Conservation (phyloP, 768 basidiomycete genomes). For the Dendrothele bispora region DNA sequence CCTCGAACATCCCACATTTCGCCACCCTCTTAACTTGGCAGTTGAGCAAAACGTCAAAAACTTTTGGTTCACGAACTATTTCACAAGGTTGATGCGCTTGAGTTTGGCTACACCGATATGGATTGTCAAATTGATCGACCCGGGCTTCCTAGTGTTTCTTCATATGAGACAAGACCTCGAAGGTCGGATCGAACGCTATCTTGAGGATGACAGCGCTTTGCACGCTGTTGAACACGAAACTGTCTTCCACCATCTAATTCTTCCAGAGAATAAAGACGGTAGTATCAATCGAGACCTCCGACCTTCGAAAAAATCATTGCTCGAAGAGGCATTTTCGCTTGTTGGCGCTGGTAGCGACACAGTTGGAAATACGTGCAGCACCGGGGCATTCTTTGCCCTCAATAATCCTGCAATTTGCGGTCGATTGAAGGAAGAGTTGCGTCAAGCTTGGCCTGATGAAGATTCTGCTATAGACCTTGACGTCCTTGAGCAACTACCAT, state of each 20-base stretch:
- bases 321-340: conserved; percentile 35
- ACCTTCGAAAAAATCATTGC: conserved; percentile 11
- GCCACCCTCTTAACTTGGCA: conserved; percentile 18
- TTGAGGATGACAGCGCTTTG: conserved; percentile 14
- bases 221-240: conserved; percentile 19
- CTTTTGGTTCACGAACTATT: conserved; percentile 11
- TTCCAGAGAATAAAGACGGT: conserved; percentile 3
- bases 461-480: conserved; percentile 24
- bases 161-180: conserved; percentile 12
- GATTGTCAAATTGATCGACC: conserved; percentile 3
- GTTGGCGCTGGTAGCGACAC: conserved; percentile 39
- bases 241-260: conserved; percentile 28
- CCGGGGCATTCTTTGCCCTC: conserved; percentile 36
- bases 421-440: conserved; percentile 32
- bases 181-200: conserved; percentile 17
- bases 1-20: conserved; percentile 29
- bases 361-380: conserved; percentile 34
- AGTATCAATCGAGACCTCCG: no score
- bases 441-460: conserved; percentile 33
- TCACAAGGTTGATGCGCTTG: conserved; percentile 10
- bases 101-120: not conserved
- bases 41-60: conserved; percentile 1
- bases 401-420: conserved; percentile 24
- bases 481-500: conserved; percentile 39
- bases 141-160: conserved; percentile 5